These are phyloP conservation scores for Leishmania tarentolae DNA, from an alignment of 208 protist genomes.

Conservation along the genomic window DNA sequence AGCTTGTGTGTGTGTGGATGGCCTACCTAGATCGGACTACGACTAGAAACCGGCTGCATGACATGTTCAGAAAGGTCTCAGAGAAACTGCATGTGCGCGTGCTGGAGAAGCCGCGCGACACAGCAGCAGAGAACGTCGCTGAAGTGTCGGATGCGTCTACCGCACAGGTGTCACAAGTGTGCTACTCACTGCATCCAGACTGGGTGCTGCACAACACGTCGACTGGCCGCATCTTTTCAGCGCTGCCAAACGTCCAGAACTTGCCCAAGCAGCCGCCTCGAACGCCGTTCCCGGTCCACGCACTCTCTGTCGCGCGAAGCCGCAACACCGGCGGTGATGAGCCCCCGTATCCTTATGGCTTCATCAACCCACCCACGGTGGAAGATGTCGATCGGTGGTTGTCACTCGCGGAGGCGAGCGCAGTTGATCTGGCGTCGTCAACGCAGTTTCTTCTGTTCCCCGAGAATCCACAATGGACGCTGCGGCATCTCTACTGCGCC, in stretches of 20 bases:
- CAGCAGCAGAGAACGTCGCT: background rate
- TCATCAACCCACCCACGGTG: background rate
- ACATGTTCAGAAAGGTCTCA: slow-evolving; percentile 26
- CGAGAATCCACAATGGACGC: slow-evolving; percentile 53
- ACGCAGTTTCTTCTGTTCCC: slow-evolving; percentile 15
- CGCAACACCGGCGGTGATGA: background rate
- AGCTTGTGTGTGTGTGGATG: slow-evolving; percentile 46
- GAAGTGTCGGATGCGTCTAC: background rate
- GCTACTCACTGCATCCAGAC: slow-evolving; percentile 71
- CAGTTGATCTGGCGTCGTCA: background rate
- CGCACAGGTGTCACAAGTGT: slow-evolving; percentile 16
- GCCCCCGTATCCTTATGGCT: slow-evolving; percentile 7
- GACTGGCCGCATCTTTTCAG: slow-evolving; percentile 70
- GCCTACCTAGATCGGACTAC: slow-evolving; percentile 43
- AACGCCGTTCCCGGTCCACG: slow-evolving; percentile 17
- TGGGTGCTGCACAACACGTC: slow-evolving; percentile 63
- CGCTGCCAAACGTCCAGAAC: slow-evolving; percentile 69
- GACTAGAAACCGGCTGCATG: slow-evolving; percentile 31
- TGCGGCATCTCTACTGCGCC: slow-evolving; percentile 69
- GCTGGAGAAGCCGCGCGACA: slow-evolving; percentile 18
- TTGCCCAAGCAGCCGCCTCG: slow-evolving; percentile 46
- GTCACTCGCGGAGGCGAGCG: background rate
- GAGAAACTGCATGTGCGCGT: slow-evolving; percentile 30
- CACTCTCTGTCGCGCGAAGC: slow-evolving; percentile 1
- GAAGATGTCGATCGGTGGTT: slow-evolving; percentile 26